These are phyloP conservation scores for Hortaea werneckii DNA, from an alignment of 2,329 filamentous ascomycete species.

Conservation along the genomic window DNA sequence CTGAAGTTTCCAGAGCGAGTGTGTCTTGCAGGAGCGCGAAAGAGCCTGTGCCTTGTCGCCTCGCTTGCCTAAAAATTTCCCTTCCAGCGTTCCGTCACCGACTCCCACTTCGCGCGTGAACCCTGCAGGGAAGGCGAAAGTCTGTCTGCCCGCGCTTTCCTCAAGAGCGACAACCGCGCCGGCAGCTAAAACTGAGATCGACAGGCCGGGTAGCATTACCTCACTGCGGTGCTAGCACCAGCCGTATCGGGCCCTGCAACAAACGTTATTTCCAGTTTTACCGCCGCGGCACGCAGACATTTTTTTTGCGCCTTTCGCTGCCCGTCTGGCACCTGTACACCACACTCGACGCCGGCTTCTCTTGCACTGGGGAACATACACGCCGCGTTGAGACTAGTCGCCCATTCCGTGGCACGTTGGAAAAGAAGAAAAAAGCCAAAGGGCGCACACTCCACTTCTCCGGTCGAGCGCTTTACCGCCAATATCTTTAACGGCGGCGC, in stretches of 20 bases:
- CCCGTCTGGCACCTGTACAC: constrained; percentile 13
- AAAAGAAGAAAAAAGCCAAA: not conserved
- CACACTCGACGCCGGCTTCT: constrained; percentile 1
- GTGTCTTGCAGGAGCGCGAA: not conserved
- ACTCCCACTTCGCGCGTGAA: constrained; percentile 13
- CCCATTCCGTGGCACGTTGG: not conserved
- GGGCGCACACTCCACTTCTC: not conserved
- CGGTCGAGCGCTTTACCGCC: not conserved
- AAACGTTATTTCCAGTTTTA: constrained; percentile 27
- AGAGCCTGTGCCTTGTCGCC: not conserved
- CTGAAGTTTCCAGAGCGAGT: not conserved
- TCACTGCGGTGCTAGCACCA: constrained; percentile 22
- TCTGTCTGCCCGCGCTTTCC: constrained; percentile 13
- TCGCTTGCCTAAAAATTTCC: not conserved
- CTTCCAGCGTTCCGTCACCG: constrained; percentile 6
- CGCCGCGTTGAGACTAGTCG: too few relatives aligned
- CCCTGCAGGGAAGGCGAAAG: constrained; percentile 12
- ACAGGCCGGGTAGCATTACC: constrained; percentile 21
- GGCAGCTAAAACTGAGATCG: constrained; percentile 21
- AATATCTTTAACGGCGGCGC: constrained; percentile 16
- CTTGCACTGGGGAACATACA: too few relatives aligned
- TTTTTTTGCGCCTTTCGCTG: constrained; percentile 16
- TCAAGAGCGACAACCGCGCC: constrained; percentile 12
- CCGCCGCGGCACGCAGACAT: constrained; percentile 23
- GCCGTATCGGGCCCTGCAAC: constrained; percentile 21